These are phyloP conservation scores for Ottelia alismoides DNA, from an alignment of 106 monocot species.

Conservation along the genomic window DNA sequence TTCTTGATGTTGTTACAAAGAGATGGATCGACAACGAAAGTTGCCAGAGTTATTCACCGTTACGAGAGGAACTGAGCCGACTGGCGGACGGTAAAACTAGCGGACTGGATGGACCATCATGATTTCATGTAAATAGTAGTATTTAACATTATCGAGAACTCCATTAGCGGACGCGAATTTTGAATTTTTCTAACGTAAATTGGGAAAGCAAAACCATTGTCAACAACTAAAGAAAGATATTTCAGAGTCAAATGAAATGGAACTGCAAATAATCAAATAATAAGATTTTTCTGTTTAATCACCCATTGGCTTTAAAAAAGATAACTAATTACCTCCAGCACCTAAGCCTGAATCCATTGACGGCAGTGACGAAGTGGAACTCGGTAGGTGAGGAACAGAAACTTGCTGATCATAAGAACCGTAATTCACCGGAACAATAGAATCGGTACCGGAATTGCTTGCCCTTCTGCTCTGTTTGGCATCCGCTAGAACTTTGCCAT, in stretches of 20 bases:
- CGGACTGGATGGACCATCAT: too few relatives aligned
- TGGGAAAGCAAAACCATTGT: too few relatives aligned
- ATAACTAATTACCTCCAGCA: slow-evolving; percentile 28
- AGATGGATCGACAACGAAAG: too few relatives aligned
- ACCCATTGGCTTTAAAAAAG: not conserved
- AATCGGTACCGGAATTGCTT: slow-evolving; percentile 2
- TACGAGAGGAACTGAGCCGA: too few relatives aligned
- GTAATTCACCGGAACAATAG: slow-evolving; percentile 6
- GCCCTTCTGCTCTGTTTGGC: slow-evolving; percentile 29
- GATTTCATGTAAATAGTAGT: too few relatives aligned
- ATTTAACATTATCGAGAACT: too few relatives aligned
- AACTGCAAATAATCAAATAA: not conserved
- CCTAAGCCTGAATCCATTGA: slow-evolving; percentile 9
- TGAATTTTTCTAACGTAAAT: too few relatives aligned
- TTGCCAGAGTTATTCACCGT: too few relatives aligned
- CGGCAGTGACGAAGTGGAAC: slow-evolving; percentile 6
- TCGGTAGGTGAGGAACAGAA: slow-evolving; percentile 6
- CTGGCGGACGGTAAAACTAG: too few relatives aligned
- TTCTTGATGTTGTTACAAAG: too few relatives aligned
- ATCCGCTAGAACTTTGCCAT: slow-evolving; percentile 67
- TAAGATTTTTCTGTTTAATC: too few relatives aligned
- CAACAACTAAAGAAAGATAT: not conserved
- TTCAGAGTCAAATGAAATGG: not conserved
- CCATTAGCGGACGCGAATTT: too few relatives aligned
- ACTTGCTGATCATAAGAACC: slow-evolving; percentile 13